Evolutionary conservation across 2,329 filamentous ascomycete species (phyloP).

Genomic region (Aspergillus novofumigatus): DNA sequence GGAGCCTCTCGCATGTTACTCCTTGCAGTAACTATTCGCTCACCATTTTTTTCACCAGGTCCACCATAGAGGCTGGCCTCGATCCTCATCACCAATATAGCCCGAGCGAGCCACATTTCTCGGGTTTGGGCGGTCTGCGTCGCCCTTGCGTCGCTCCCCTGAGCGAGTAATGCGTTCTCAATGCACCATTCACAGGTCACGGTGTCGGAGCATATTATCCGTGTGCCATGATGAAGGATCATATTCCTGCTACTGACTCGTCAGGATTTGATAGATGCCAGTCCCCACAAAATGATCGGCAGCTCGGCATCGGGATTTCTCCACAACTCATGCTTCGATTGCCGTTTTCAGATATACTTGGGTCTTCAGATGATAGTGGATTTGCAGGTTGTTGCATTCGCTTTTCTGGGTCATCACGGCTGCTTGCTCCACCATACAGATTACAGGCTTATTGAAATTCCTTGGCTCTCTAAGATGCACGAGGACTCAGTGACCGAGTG

Average conservation of each 20-base stretch:
- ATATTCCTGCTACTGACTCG: background rate
- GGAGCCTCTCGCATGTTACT: background rate
- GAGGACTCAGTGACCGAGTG: constrained; percentile 2
- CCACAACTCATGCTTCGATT: background rate
- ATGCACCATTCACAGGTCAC: background rate
- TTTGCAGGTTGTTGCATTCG: background rate
- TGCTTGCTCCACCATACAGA: background rate
- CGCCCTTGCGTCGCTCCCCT: constrained; percentile 4
- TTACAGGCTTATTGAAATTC: background rate
- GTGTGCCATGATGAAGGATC: background rate
- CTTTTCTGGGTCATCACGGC: background rate
- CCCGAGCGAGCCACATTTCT: background rate
- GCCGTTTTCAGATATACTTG: constrained; percentile 4
- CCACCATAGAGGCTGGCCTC: background rate
- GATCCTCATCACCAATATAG: background rate
- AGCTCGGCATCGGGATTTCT: background rate
- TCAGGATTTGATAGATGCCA: background rate
- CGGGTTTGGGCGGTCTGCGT: background rate
- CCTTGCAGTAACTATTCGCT: background rate
- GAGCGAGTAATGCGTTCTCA: background rate
- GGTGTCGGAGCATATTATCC: background rate
- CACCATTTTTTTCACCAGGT: background rate
- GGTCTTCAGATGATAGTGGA: background rate
- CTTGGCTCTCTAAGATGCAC: background rate
- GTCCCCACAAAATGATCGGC: background rate